Conservation (phyloP, 2,329 filamentous ascomycete species). For the Diplodia mutila region DNA sequence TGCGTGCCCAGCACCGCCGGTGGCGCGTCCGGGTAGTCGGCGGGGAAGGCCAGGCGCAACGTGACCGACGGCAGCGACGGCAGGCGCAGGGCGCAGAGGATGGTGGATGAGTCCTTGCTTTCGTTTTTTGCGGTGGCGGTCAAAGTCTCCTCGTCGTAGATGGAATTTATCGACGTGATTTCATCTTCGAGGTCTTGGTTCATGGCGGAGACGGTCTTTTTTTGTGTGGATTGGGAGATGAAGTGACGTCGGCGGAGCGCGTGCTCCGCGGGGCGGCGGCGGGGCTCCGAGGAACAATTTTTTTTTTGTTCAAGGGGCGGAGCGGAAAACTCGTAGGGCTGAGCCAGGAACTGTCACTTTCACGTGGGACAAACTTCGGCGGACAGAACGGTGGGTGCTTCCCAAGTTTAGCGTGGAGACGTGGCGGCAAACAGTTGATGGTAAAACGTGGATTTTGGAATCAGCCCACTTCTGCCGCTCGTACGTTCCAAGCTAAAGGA, state of each 20-base stretch:
- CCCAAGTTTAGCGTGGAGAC: neutral
- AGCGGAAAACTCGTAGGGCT: slow-evolving; percentile 10
- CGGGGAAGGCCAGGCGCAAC: slow-evolving; percentile 68
- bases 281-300: neutral
- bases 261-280: neutral
- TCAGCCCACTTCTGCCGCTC: slow-evolving; percentile 4
- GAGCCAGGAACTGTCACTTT: neutral
- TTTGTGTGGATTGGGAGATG: neutral
- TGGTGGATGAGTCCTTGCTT: slow-evolving; percentile 29
- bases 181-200: slow-evolving; percentile 66
- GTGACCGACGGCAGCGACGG: slow-evolving; percentile 63
- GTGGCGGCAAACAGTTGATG: neutral
- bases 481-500: neutral
- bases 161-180: slow-evolving; percentile 80
- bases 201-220: slow-evolving; percentile 14
- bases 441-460: too few relatives aligned
- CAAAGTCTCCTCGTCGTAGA: slow-evolving; percentile 70
- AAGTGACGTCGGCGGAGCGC: neutral
- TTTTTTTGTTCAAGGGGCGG: neutral
- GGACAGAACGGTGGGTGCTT: neutral
- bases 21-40: slow-evolving; percentile 72
- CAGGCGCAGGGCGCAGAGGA: slow-evolving; percentile 66
- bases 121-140: slow-evolving; percentile 38
- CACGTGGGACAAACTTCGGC: neutral
- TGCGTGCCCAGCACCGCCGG: slow-evolving; percentile 78